These are phyloP conservation scores for Boletus speciosus DNA, from an alignment of 768 basidiomycete genomes.

Conservation along the genomic window DNA sequence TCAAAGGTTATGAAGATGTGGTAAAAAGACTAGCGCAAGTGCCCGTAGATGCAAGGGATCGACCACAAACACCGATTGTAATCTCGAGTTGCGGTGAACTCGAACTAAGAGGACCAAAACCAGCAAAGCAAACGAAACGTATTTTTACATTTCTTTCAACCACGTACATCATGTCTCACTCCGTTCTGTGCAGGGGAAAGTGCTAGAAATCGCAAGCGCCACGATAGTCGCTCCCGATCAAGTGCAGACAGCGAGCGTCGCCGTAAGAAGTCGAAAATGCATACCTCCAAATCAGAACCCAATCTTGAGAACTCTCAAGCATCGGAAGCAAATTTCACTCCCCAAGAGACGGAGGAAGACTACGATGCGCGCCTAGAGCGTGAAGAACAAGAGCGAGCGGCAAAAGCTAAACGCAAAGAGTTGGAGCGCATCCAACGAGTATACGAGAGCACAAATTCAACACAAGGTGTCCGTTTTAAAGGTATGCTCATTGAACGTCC, in stretches of 20 bases:
- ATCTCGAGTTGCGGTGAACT: constrained; percentile 84
- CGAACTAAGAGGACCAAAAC: constrained; percentile 48
- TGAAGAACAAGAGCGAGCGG: constrained; percentile 60
- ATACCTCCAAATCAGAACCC: constrained; percentile 1
- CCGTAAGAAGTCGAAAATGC: constrained; percentile 28
- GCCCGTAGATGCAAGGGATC: constrained; percentile 70
- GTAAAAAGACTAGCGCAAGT: constrained; percentile 57
- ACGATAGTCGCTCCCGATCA: constrained; percentile 24
- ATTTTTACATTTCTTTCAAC: background rate
- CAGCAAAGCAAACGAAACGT: constrained; percentile 15
- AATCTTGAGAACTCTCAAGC: constrained; percentile 7
- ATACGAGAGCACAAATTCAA: constrained; percentile 31
- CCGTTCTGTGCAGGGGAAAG: constrained; percentile 4
- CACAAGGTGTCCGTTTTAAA: constrained; percentile 60
- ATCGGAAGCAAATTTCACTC: constrained; percentile 5
- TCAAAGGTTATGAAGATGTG: constrained; percentile 60
- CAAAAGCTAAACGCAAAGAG: constrained; percentile 43
- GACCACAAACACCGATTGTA: constrained; percentile 62
- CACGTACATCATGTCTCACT: background rate
- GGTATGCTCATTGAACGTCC: constrained; percentile 33
- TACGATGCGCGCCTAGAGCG: constrained; percentile 66
- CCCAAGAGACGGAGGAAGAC: constrained; percentile 65
- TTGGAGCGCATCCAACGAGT: constrained; percentile 46
- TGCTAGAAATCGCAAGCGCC: constrained; percentile 19
- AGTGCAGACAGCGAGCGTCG: constrained; percentile 28